phyloP scores from a whole-genome alignment of 345 rosid genomes.

The Gossypium stocksii region DNA sequence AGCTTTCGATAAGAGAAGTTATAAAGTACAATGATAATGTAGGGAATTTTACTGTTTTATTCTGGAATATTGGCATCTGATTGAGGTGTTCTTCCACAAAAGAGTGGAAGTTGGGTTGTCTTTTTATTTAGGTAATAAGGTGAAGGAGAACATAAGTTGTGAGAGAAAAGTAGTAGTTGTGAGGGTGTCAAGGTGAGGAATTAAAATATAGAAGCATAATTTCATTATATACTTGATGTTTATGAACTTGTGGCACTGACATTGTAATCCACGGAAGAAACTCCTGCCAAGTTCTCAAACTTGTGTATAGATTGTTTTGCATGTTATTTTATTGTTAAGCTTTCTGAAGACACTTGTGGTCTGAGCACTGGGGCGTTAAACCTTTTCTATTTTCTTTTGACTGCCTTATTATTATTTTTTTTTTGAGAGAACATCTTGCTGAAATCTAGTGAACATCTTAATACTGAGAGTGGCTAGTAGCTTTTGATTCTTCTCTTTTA shows the following conservation, averaged over 20 bases:
- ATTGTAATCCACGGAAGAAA: neutral
- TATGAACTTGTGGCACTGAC: too few relatives aligned
- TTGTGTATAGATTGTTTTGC: neutral
- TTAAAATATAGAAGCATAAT: neutral
- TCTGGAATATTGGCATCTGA: neutral
- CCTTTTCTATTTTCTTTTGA: neutral
- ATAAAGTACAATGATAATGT: too few relatives aligned
- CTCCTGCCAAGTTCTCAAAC: neutral
- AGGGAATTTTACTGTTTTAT: neutral
- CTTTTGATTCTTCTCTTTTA: slow-evolving; percentile 2
- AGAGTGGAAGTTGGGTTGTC: neutral
- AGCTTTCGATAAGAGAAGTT: too few relatives aligned
- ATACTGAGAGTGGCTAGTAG: neutral
- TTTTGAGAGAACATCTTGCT: neutral
- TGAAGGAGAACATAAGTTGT: neutral
- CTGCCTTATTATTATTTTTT: neutral
- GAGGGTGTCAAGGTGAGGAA: neutral
- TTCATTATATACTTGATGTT: neutral
- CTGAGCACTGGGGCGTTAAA: neutral
- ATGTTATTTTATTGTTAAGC: neutral
- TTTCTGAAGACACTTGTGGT: neutral
- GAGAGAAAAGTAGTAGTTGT: neutral
- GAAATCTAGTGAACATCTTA: neutral
- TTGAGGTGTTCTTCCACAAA: neutral
- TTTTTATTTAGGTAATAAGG: neutral